Evolutionary conservation across 768 basidiomycete genomes (phyloP).

Genomic region (Leccinum broughii): DNA sequence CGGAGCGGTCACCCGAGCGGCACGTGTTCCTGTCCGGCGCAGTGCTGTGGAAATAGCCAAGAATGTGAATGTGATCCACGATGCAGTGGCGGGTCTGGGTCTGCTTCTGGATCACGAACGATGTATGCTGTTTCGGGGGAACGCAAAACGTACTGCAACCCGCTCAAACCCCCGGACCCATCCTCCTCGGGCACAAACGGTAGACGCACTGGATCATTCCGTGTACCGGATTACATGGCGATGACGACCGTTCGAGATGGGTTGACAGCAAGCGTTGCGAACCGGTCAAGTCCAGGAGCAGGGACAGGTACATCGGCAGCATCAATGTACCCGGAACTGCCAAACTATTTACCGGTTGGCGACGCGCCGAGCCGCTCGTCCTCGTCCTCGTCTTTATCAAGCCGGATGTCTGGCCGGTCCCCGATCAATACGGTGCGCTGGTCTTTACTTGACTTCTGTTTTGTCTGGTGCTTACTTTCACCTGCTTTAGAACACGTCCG

Average conservation of each 20-base stretch:
- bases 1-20: constrained; percentile 36
- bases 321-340: constrained; percentile 26
- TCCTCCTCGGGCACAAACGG: constrained; percentile 8
- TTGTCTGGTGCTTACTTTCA: constrained; percentile 8
- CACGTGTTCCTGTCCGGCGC: constrained; percentile 35
- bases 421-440: constrained; percentile 30
- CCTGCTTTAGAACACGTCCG: constrained; percentile 23
- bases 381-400: constrained; percentile 34
- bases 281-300: constrained; percentile 16
- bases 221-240: constrained; percentile 35
- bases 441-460: constrained; percentile 2
- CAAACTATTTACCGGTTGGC: constrained; percentile 21
- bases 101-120: constrained; percentile 16
- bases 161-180: constrained; percentile 14
- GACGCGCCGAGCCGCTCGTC: constrained; percentile 34
- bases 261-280: constrained; percentile 25
- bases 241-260: constrained; percentile 35
- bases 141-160: constrained; percentile 22
- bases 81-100: constrained; percentile 19
- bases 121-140: constrained; percentile 38
- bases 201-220: constrained; percentile 22
- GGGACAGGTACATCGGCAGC: constrained; percentile 9
- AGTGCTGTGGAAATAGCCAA: constrained; percentile 33
- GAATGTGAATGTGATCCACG: constrained; percentile 32
- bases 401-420: constrained; percentile 33